Base-by-base conservation (phyloP, 495 filamentous ascomycete genomes). In the Tuber microsphaerosporum region DNA sequence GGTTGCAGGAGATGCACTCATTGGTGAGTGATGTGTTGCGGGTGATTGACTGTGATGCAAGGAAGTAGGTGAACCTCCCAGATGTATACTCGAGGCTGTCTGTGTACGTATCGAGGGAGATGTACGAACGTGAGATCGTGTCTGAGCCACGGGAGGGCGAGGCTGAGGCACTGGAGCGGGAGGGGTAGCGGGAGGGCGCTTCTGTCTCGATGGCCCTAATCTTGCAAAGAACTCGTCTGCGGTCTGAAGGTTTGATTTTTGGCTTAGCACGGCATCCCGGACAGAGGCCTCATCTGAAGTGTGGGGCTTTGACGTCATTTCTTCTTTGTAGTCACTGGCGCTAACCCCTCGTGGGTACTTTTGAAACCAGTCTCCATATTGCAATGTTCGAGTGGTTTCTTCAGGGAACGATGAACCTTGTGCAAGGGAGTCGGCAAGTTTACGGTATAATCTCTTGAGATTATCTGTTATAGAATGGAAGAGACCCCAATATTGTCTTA, bases 401-500 rank as follows among this genome's bases (percentile, higher is more conserved):
- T 84, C 74, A 71, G 89, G 86, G 73, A 85, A 86, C 7, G 86
- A 85, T 2, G 86, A 84, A 44, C 85, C 86, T 41, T 86, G 86
- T 71, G 88, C 84, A 37, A 90, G 88, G 44, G 91, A 91, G 84
- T 97, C 94, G 43, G 93, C 91, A 81, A 93, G 94, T 44, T 91
- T 90, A 71, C 90, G 89, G 83, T 96, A 99, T 74, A 95, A 90
- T 75, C 95, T 92, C 75, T 94, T 94, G 42, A 97, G 87, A 82
- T 94, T 96, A 81, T 97, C 93, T 2, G 92, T 91, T 89, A 97
- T 94, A 84, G 92, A 97, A 82, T 96, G 93, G 83, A 97, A 97
- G 90, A 97, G 94, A 73, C 94, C 95, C 95, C 95, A 99, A 82
- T 95, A 93, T 76, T 91, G 92, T 85, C 96, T 97, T 91, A 97